Evolutionary conservation across 208 protist species (phyloP), one percentile per base, ranked within the genome.

Genomic region (Porcisia deanei): DNA sequence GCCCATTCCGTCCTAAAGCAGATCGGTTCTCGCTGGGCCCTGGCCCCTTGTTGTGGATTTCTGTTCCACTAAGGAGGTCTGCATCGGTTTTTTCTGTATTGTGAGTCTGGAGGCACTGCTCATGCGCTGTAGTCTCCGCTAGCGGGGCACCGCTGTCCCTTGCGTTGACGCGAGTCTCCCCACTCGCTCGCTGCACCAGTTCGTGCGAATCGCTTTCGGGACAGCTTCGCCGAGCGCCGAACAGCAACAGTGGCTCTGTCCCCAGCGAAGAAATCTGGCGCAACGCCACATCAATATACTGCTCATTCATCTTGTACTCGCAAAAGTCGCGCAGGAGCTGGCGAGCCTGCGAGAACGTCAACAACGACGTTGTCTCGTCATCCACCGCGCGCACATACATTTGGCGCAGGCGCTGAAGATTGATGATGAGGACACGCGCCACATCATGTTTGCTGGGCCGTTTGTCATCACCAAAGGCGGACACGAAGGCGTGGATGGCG

Each of bases 261-360:
- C 34, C 69, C 34, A 52, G n/a, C 20, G 3, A 55, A 9, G 76
- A n/a, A 30, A 78, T 12, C 41, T 37, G 45, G 30, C 58, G 75
- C 58, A 81, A 79, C 54, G 69, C 71, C 30, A 55, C 65, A 57
- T 85, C 67, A 39, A 93, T 85, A 49, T 87, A 81, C 63, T 85
- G 52, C 73, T 91, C 90, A 59, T 77, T 89, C 68, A 84, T 84
- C 55, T 86, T 75, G 77, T 95, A 97, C 83, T 97, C 93, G 76
- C 93, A 97, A 68, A 90, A 95, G 74, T 93, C 80, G 30, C 84
- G 71, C 39, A 97, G 84, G 3, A 97, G 79, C 39, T 77, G 57
- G 55, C 84, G 68, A 7, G 90, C 82, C 69, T 84, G 79, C 10
- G 30, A 73, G 22, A 83, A 57, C n/a, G 80, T 83, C 49, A 94